Percentiles rank a stretch among this genome's conserved stretches.
phyloP scores from a whole-genome alignment of 805 yeast species.

The Nakazawaea molendinolei region DNA sequence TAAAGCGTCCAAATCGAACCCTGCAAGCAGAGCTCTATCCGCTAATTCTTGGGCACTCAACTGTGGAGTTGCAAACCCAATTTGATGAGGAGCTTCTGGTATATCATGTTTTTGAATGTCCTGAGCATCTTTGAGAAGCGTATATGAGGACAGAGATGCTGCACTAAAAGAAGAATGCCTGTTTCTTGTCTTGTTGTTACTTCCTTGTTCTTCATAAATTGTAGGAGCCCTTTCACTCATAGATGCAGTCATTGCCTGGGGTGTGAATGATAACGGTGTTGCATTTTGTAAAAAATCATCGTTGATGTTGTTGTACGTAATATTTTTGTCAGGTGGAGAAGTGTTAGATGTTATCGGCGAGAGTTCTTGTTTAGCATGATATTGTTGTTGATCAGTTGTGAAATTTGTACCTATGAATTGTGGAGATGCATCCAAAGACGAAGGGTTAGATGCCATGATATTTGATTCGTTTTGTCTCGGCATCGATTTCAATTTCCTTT shows the following conservation, averaged over 20 bases:
- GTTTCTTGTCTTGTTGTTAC: slow-evolving; percentile 13
- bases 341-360: slow-evolving; percentile 9
- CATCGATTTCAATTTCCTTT: not conserved
- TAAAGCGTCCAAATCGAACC: slow-evolving; percentile 30
- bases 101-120: slow-evolving; percentile 22
- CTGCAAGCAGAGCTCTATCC: slow-evolving; percentile 24
- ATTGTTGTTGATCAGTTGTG: not conserved
- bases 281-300: slow-evolving; percentile 3
- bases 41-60: slow-evolving; percentile 41
- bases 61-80: slow-evolving; percentile 81
- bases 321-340: slow-evolving; percentile 9
- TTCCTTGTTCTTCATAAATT: no score
- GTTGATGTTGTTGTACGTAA: no score
- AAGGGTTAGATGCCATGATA: slow-evolving; percentile 1
- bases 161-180: slow-evolving; percentile 63
- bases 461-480: not conserved
- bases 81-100: slow-evolving; percentile 55
- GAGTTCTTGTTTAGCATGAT: slow-evolving; percentile 3
- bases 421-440: slow-evolving; percentile 7
- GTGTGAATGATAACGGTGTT: slow-evolving; percentile 5
- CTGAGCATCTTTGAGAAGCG: slow-evolving; percentile 40
- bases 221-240: slow-evolving; percentile 2
- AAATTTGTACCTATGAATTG: slow-evolving; percentile 7
- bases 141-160: slow-evolving; percentile 52
- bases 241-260: slow-evolving; percentile 2